Conservation (phyloP, 257 asterid species). For the Nicotiana tabacum region DNA sequence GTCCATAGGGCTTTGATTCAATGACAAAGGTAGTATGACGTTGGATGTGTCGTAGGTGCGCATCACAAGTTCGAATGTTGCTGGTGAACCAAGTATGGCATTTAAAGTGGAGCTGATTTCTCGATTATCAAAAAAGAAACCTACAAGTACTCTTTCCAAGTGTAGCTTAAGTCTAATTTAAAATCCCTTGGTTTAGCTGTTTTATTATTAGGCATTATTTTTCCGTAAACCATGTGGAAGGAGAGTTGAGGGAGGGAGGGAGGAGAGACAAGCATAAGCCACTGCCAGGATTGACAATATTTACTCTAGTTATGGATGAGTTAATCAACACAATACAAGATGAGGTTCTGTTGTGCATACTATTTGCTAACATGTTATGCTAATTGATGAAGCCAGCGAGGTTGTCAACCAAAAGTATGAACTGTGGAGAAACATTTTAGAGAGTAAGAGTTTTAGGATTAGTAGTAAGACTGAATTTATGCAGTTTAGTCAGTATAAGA, state of each 20-base stretch:
- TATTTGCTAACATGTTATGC: background rate
- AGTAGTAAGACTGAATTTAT: background rate
- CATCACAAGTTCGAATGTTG: background rate
- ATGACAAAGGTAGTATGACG: background rate
- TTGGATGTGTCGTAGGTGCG: background rate
- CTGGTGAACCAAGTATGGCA: background rate
- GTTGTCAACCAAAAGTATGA: background rate
- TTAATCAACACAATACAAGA: background rate
- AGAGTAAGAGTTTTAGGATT: background rate
- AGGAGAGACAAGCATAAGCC: background rate
- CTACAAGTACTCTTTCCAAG: background rate
- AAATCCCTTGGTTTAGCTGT: background rate
- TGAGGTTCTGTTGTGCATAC: background rate
- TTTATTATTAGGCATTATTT: background rate
- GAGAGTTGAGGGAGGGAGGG: background rate
- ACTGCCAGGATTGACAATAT: background rate
- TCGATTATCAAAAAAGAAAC: background rate
- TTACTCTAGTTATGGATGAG: background rate
- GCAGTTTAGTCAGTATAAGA: background rate
- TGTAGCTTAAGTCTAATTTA: background rate
- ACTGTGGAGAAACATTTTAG: background rate
- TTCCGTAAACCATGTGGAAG: background rate
- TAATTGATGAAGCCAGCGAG: background rate
- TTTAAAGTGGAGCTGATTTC: background rate
- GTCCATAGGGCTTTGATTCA: background rate